These are phyloP conservation scores for Dorcoceras hygrometricum DNA, from an alignment of 257 asterid genomes.

Conservation along the genomic window DNA sequence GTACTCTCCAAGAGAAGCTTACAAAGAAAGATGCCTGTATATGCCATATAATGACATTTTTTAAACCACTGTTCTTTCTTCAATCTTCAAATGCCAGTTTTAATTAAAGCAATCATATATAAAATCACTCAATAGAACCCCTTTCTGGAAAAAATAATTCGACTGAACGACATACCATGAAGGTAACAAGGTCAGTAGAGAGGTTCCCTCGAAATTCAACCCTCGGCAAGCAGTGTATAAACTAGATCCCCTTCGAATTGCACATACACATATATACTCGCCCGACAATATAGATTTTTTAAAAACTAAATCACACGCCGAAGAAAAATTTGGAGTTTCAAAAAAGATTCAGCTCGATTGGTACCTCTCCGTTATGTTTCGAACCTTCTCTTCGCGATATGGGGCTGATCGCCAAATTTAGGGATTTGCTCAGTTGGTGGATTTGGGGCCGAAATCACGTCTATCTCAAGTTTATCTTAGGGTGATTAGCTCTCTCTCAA, in stretches of 20 bases:
- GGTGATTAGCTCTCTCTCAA: too few species aligned
- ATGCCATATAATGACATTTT: background rate
- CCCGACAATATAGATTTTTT: background rate
- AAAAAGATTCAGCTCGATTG: background rate
- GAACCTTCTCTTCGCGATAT: background rate
- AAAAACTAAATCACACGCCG: too few species aligned
- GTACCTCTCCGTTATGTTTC: too few species aligned
- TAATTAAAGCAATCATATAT: background rate
- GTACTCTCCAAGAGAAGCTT: background rate
- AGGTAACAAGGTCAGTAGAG: background rate
- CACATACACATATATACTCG: too few species aligned
- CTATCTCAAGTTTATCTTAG: too few species aligned
- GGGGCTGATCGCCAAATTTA: background rate
- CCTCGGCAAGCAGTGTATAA: background rate
- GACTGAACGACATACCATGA: background rate
- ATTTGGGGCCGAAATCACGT: too few species aligned
- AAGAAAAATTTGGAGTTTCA: background rate
- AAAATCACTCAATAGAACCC: background rate
- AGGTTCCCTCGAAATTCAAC: background rate
- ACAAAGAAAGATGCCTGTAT: background rate
- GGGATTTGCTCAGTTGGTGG: background rate
- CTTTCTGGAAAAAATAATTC: too few species aligned
- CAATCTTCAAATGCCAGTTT: background rate
- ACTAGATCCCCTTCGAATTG: background rate
- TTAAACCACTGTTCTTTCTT: background rate